Conservation (phyloP, 1,284 basidiomycete genomes). For the Rhodotorula sp. region DNA sequence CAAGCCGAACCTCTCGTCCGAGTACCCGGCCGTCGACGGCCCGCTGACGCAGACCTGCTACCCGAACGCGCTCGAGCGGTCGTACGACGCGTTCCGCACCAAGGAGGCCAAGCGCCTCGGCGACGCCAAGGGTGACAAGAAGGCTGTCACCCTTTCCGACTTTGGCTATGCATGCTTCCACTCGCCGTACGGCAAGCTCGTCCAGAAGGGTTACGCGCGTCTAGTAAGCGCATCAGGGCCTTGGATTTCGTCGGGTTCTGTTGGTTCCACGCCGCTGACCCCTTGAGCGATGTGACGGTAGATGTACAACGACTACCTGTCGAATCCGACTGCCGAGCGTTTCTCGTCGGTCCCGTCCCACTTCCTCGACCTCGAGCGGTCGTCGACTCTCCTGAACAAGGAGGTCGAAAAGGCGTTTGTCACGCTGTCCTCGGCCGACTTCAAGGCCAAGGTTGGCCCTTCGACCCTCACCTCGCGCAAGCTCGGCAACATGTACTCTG, state of each 20-base stretch:
- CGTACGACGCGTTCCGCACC: conserved; percentile 81
- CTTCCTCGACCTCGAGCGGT: conserved; percentile 65
- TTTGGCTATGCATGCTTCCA: conserved; percentile 55
- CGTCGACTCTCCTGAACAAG: conserved; percentile 84
- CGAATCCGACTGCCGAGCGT: conserved; percentile 67
- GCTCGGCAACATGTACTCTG: conserved; percentile 98
- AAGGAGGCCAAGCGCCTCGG: conserved; percentile 61
- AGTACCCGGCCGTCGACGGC: conserved; percentile 96
- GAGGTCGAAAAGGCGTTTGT: conserved; percentile 92
- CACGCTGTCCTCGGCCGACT: conserved; percentile 65
- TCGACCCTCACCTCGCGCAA: conserved; percentile 77
- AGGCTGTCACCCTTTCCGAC: conserved; percentile 44
- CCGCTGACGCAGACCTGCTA: conserved; percentile 95
- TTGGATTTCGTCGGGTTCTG: neutral
- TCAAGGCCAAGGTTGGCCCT: conserved; percentile 69
- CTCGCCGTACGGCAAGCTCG: conserved; percentile 93
- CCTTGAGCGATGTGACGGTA: conserved; percentile 22
- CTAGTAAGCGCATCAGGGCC: conserved; percentile 52
- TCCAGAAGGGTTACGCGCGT: conserved; percentile 95
- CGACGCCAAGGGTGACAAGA: conserved; percentile 30
- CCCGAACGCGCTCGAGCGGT: conserved; percentile 85
- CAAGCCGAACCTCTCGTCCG: conserved; percentile 88
- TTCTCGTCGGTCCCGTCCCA: conserved; percentile 75
- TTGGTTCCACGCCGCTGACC: neutral
- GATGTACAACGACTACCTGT: conserved; percentile 86